phyloP scores from a whole-genome alignment of 495 filamentous ascomycete genomes.

The Penicillium taxi region DNA sequence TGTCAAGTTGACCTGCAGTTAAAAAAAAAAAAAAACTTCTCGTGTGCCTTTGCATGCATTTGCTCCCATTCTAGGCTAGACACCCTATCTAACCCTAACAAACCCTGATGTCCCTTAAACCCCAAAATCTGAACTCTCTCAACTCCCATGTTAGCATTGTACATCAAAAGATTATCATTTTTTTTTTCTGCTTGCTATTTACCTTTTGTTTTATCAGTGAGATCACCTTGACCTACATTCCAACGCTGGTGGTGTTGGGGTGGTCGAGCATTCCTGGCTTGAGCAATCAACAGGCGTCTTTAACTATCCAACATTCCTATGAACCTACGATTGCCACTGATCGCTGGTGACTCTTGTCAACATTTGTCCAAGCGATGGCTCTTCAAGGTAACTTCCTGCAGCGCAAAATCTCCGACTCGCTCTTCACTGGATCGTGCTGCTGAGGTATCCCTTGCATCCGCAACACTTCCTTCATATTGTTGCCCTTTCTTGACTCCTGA shows the following conservation, averaged over 20 bases:
- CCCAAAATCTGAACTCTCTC: too few relatives aligned
- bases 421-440: conserved; percentile 36
- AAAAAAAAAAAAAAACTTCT: too few relatives aligned
- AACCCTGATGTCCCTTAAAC: conserved; percentile 8
- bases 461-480: conserved; percentile 25
- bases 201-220: neutral
- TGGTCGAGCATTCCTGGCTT: conserved; percentile 23
- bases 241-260: conserved; percentile 10
- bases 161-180: neutral
- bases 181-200: conserved; percentile 6
- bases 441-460: conserved; percentile 36
- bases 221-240: conserved; percentile 33
- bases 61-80: conserved; percentile 14
- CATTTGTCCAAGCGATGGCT: conserved; percentile 15
- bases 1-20: conserved; percentile 30
- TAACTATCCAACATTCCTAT: conserved; percentile 32
- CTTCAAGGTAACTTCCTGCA: conserved; percentile 21
- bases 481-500: conserved; percentile 35
- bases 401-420: conserved; percentile 37
- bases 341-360: conserved; percentile 17
- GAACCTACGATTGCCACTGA: conserved; percentile 23
- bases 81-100: conserved; percentile 16
- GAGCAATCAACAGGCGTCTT: conserved; percentile 17
- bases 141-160: too few relatives aligned
- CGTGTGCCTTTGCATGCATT: conserved; percentile 15